These are phyloP conservation scores for Zymoseptoria pseudotritici DNA, from an alignment of 2,329 filamentous ascomycete genomes.

Conservation along the genomic window DNA sequence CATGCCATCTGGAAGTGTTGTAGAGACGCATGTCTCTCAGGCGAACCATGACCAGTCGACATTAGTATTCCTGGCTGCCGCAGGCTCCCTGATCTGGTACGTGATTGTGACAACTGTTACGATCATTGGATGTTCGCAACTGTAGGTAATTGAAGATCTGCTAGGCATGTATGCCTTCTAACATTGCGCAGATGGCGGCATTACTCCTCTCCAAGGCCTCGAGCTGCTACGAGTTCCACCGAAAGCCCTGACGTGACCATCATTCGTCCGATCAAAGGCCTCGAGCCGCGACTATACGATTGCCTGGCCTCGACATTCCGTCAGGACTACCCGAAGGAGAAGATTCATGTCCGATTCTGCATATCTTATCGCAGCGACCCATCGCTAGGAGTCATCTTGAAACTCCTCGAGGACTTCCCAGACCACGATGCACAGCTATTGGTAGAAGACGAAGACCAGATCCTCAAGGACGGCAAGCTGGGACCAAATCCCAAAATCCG, in stretches of 20 bases:
- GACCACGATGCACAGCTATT: constrained; percentile 63
- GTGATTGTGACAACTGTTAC: constrained; percentile 49
- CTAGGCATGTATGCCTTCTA: not conserved
- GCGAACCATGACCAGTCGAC: constrained; percentile 12
- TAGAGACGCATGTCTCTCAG: constrained; percentile 15
- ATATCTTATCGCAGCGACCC: constrained; percentile 68
- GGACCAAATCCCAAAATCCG: constrained; percentile 98
- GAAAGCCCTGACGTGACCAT: constrained; percentile 76
- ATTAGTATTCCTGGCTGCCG: constrained; percentile 19
- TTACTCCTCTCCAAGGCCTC: constrained; percentile 38
- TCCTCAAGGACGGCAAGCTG: constrained; percentile 48
- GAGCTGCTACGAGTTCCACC: constrained; percentile 6
- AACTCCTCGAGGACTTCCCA: constrained; percentile 66
- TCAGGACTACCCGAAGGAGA: constrained; percentile 71
- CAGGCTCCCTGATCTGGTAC: constrained; percentile 29
- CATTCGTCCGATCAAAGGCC: constrained; percentile 86
- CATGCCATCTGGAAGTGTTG: constrained; percentile 21
- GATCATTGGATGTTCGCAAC: constrained; percentile 50
- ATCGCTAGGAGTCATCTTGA: constrained; percentile 64
- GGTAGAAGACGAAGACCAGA: constrained; percentile 73
- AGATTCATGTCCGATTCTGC: constrained; percentile 75
- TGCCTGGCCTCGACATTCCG: constrained; percentile 81
- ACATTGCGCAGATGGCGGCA: constrained; percentile 44
- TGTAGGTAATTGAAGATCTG: constrained; percentile 38
- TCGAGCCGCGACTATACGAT: constrained; percentile 84